Conservation (phyloP, 2,329 filamentous ascomycete species). For the Cucurbitaria berberidis region DNA sequence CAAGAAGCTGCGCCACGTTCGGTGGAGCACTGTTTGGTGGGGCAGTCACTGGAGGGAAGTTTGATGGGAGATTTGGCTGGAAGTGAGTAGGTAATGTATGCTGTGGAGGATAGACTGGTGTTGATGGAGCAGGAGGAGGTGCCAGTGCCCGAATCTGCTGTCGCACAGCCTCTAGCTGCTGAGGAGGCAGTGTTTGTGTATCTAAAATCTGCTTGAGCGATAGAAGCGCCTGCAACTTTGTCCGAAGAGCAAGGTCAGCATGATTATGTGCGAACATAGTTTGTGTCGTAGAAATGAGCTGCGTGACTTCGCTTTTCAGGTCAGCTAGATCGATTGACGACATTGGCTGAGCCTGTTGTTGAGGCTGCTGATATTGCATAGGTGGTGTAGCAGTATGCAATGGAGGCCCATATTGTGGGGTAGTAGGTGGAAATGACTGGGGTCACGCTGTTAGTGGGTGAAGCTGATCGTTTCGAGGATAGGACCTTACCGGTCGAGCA, state of each 20-base stretch:
- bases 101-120: slow-evolving; percentile 39
- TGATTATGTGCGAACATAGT: slow-evolving; percentile 77
- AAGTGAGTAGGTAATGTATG: slow-evolving; percentile 25
- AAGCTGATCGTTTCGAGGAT: background rate
- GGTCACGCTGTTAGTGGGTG: slow-evolving; percentile 6
- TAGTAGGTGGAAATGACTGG: slow-evolving; percentile 30
- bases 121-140: slow-evolving; percentile 61
- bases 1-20: slow-evolving; percentile 41
- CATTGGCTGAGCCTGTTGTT: slow-evolving; percentile 33
- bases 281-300: slow-evolving; percentile 75
- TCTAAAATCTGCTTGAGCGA: slow-evolving; percentile 83
- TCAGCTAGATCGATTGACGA: slow-evolving; percentile 58
- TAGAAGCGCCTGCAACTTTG: slow-evolving; percentile 81
- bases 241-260: slow-evolving; percentile 76
- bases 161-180: slow-evolving; percentile 83
- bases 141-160: slow-evolving; percentile 81
- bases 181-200: slow-evolving; percentile 76
- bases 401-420: slow-evolving; percentile 35
- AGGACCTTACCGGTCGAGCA: slow-evolving; percentile 44
- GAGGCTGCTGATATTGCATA: slow-evolving; percentile 42
- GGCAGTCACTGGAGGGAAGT: slow-evolving; percentile 23
- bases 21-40: slow-evolving; percentile 28
- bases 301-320: slow-evolving; percentile 82
- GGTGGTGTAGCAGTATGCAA: slow-evolving; percentile 31
- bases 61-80: slow-evolving; percentile 22